phyloP scores from a whole-genome alignment of 2,329 filamentous ascomycete genomes.

The Thermomyces lanuginosus region DNA sequence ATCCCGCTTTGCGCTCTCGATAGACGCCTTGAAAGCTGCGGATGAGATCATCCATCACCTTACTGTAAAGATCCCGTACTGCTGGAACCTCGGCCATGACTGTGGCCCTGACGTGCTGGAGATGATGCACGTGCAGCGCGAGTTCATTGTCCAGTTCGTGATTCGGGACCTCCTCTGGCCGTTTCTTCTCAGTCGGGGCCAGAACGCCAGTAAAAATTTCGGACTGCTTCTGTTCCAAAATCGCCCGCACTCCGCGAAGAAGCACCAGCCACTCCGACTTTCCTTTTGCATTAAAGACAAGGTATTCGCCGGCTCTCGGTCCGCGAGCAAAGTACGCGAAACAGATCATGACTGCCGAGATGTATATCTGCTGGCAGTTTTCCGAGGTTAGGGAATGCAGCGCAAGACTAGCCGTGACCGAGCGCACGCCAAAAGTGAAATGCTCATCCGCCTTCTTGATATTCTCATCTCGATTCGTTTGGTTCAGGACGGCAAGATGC shows the following conservation, averaged over 20 bases:
- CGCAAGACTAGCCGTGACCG: constrained; percentile 15
- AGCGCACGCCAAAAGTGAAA: constrained; percentile 20
- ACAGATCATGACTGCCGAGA: constrained; percentile 16
- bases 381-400: constrained; percentile 11
- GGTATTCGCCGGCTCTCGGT: constrained; percentile 15
- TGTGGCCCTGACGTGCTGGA: background rate
- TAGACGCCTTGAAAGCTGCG: background rate
- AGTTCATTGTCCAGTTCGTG: background rate
- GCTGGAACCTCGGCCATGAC: background rate
- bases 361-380: constrained; percentile 19
- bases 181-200: background rate
- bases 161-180: too few species aligned
- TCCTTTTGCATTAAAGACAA: constrained; percentile 16
- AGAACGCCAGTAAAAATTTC: constrained; percentile 1
- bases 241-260: constrained; percentile 15
- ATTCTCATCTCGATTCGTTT: constrained; percentile 9
- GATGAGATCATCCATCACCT: background rate
- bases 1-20: background rate
- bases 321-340: constrained; percentile 20
- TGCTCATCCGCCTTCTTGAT: constrained; percentile 16
- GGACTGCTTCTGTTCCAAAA: constrained; percentile 4
- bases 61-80: too few species aligned
- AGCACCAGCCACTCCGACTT: constrained; percentile 18
- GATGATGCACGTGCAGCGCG: too few species aligned
- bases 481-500: constrained; percentile 12